Evolutionary conservation across 495 filamentous ascomycete genomes (phyloP).

Genomic region (Xylaria castorea): DNA sequence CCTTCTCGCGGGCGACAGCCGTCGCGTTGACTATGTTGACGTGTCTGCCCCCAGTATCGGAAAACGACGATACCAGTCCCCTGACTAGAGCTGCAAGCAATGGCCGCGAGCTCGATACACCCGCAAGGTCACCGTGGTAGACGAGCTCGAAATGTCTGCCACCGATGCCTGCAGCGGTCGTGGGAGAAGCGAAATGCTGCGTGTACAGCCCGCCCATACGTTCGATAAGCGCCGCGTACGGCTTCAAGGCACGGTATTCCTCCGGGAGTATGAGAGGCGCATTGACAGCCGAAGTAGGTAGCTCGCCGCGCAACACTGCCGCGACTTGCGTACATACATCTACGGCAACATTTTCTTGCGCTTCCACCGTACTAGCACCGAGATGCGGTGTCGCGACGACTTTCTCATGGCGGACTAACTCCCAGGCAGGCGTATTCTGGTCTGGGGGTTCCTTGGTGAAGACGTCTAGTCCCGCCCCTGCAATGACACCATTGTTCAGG

Average conservation of each 20-base stretch:
- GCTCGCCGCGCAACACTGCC: conserved; percentile 66
- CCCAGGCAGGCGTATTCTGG: conserved; percentile 57
- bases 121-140: conserved; percentile 70
- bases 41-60: conserved; percentile 62
- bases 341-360: conserved; percentile 75
- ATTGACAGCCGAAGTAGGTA: conserved; percentile 75
- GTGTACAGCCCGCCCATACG: conserved; percentile 74
- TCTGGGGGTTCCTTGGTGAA: conserved; percentile 73
- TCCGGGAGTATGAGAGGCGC: conserved; percentile 75
- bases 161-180: conserved; percentile 35
- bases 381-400: conserved; percentile 76
- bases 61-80: conserved; percentile 66
- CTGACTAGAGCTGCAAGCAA: conserved; percentile 74
- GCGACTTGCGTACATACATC: conserved; percentile 79
- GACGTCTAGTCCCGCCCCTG: conserved; percentile 76
- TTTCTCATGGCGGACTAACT: conserved; percentile 65
- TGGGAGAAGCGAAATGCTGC: conserved; percentile 63
- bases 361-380: conserved; percentile 76
- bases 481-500: conserved; percentile 69
- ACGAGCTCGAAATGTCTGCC: conserved; percentile 70
- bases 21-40: conserved; percentile 80
- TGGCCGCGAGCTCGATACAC: conserved; percentile 68
- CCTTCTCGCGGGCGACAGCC: conserved; percentile 70
- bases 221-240: conserved; percentile 71
- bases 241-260: conserved; percentile 72